These are phyloP conservation scores for Mycogone perniciosa DNA, from an alignment of 2,329 filamentous ascomycete species.

Conservation along the genomic window DNA sequence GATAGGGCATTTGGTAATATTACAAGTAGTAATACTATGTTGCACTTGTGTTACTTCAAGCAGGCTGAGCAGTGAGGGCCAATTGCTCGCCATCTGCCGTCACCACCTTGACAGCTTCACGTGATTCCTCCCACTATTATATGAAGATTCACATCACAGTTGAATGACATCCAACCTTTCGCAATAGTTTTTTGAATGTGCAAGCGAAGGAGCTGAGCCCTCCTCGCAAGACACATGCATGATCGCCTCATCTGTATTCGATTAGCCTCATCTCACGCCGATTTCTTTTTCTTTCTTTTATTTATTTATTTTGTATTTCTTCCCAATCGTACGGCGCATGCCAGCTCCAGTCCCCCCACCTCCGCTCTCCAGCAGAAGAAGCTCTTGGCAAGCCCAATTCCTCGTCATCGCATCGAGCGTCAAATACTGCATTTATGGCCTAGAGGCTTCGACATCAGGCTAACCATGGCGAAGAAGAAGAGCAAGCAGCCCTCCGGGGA, in stretches of 20 bases:
- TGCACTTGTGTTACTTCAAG: too few relatives aligned
- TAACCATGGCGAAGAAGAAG: constrained; percentile 42
- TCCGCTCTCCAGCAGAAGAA: background rate
- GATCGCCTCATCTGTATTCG: too few relatives aligned
- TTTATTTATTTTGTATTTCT: background rate
- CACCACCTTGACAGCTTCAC: background rate
- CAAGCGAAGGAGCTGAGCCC: background rate
- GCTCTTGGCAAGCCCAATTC: background rate
- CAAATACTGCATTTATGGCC: background rate
- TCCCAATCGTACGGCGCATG: background rate
- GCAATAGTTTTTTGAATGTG: too few relatives aligned
- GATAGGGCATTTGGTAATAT: too few relatives aligned
- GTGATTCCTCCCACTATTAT: background rate
- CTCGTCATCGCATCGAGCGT: background rate
- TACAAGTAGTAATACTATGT: too few relatives aligned
- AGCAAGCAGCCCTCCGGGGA: constrained; percentile 34
- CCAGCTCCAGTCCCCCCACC: constrained; percentile 1
- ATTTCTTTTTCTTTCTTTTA: background rate
- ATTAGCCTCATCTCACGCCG: background rate
- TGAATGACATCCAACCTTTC: background rate
- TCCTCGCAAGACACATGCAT: background rate
- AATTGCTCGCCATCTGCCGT: background rate
- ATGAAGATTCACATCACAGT: background rate
- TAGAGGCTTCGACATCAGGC: background rate
- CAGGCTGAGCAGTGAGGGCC: too few relatives aligned